Evolutionary conservation across 257 asterid species (phyloP), one percentile per base, ranked within the genome.

Genomic region (Solanum sparsipilum): DNA sequence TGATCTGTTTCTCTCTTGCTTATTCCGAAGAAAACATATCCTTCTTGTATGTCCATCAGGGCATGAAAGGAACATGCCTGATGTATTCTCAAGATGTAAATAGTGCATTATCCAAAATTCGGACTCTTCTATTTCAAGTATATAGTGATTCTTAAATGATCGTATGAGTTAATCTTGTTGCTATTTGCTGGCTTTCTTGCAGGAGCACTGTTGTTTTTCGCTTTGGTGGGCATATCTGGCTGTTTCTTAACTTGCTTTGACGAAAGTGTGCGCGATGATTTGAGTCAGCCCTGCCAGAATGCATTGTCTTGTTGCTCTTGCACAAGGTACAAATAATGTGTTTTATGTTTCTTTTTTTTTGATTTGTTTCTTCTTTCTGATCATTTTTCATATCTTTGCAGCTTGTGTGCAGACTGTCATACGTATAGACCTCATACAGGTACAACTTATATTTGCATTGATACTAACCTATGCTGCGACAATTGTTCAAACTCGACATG

Each of bases 401-500:
- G 98, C 87, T 88, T 95, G 65, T 96, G 99, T 90, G 98, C 96
- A 5, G 98, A 96, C 87, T 96, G 99, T 90, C 98, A 93, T 91
- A 91, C 93, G 86, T 98, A 94, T 71, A 32, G 15, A 20, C 27
- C 44, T 21, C 95, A 7, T 27, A 27, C 65, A 41, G 15, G 98
- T 71, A 96, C 99, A 29, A 98, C 96, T 67, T 96, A 98, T 90
- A 94, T 96, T 94, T 96, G 99, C 98, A 92, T 98, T 5, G 98
- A 95, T 78, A 95, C 96, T 89, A 94, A 98, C 90, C 89, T 98
- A 13, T 96, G 98, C 95, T 95, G 93, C 32, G 98, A 94, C 88
- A 90, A 96, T 88, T 95, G 98, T 88, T 98, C 85, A 16, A 25
- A 78, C 25, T 13, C 65, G 25, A 41, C 84, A 81, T 81, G 85